Evolutionary conservation across 2,329 filamentous ascomycete genomes (phyloP), one percentile per base, ranked within the genome.

Genomic region (Phyllosticta citrichinensis): DNA sequence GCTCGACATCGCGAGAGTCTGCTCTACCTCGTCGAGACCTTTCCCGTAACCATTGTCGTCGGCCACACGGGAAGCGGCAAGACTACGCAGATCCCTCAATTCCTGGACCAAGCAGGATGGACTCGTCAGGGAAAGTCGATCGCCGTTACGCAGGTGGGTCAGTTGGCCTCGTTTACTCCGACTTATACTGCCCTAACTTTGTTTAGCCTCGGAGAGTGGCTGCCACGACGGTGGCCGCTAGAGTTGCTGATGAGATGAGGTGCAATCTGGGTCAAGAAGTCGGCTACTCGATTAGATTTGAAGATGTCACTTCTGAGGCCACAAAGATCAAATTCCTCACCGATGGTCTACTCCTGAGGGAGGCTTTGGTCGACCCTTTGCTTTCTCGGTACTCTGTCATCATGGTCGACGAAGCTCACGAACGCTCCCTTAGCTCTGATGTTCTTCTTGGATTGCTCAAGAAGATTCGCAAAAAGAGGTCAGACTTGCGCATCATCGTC

Each of bases 341-440:
- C 0, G 94, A 99, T 76, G 93, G 93, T 0, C 80, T 99, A 56
- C 81, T 99, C 33, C 84, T 99, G 58, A 81, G 93, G 68, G 94
- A 99, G 75, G 94, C 93, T 27, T 81, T 99, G 4, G 89, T 97
- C 3, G 94, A 99, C 73, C 94, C 94, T 12, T 76, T 97, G 3
- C 76, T 99, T 40, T 94, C 89, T 20, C 83, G 91, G 11, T 99
- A 99, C 72, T 95, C 91, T 0, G 88, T 96, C 53, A 90, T 99
- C 67, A 97, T 99, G 91, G 88, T 99, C 8, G 94, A 99, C 70
- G 93, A 97, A 75, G 94, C 93, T 6, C 94, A 99, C 71, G 93
- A 97, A 74, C 82, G 94, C 59, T 96, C 91, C 56, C 82, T 97
- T 62, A 95, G 90, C 72, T 96, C 92, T 0, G 94, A 99, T 70